Evolutionary conservation across 2,329 filamentous ascomycete genomes (phyloP).

Genomic region (Penicillium sp.): DNA sequence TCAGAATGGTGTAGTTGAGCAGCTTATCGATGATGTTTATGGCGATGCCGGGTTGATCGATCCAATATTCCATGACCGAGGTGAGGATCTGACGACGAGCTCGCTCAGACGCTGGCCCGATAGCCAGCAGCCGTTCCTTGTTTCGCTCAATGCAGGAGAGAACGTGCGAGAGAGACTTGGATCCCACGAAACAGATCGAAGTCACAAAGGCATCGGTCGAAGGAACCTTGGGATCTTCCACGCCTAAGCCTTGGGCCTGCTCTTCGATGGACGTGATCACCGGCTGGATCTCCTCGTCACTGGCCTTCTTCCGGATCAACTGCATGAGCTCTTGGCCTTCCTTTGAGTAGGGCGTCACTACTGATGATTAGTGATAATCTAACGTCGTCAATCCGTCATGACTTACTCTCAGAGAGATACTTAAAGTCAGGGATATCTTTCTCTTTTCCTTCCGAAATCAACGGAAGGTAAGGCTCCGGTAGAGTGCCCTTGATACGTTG

Average conservation of each 20-base stretch:
- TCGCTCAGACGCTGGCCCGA: constrained; percentile 66
- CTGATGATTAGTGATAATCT: neutral
- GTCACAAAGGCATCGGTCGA: constrained; percentile 93
- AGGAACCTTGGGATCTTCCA: constrained; percentile 69
- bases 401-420: constrained; percentile 67
- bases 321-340: constrained; percentile 78
- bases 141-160: constrained; percentile 92
- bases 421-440: constrained; percentile 96
- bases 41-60: constrained; percentile 82
- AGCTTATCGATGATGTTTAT: constrained; percentile 93
- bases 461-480: constrained; percentile 69
- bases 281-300: constrained; percentile 79
- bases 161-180: constrained; percentile 92
- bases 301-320: constrained; percentile 74
- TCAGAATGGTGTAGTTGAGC: constrained; percentile 92
- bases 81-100: constrained; percentile 84
- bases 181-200: constrained; percentile 84
- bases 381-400: neutral
- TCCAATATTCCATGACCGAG: constrained; percentile 89
- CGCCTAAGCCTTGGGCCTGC: constrained; percentile 62
- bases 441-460: constrained; percentile 84
- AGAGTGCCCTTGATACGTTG: constrained; percentile 93
- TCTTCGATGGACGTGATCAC: constrained; percentile 74
- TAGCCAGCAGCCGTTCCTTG: constrained; percentile 77
- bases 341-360: constrained; percentile 71